These are phyloP conservation scores for Colletotrichum cereale DNA, from an alignment of 2,329 filamentous ascomycete species.

Conservation along the genomic window DNA sequence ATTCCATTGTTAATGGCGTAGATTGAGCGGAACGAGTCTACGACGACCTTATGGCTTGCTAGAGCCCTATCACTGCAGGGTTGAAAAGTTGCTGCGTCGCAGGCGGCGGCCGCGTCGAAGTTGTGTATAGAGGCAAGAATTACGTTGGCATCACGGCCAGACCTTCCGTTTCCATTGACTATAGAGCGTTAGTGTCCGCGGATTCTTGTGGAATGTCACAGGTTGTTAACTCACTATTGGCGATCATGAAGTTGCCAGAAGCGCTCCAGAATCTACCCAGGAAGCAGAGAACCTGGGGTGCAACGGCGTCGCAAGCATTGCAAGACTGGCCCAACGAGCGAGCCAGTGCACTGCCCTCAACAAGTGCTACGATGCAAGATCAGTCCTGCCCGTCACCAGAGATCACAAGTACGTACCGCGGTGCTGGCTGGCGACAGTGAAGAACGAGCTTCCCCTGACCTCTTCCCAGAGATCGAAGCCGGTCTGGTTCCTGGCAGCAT, in stretches of 20 bases:
- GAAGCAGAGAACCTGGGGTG: conserved; percentile 80
- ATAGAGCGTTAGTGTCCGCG: neutral
- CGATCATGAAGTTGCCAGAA: conserved; percentile 68
- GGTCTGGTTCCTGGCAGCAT: conserved; percentile 60
- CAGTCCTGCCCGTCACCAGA: neutral
- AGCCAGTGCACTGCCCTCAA: conserved; percentile 77
- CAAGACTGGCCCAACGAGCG: conserved; percentile 71
- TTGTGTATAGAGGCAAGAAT: conserved; percentile 75
- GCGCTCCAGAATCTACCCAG: conserved; percentile 79
- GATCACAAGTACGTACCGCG: conserved; percentile 62
- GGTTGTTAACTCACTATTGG: conserved; percentile 67
- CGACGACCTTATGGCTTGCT: conserved; percentile 81
- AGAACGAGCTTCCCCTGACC: conserved; percentile 81
- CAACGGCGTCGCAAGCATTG: conserved; percentile 71
- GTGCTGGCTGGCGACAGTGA: conserved; percentile 78
- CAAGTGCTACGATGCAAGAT: conserved; percentile 58
- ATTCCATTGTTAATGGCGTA: conserved; percentile 79
- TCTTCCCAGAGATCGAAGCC: conserved; percentile 89
- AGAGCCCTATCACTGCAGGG: conserved; percentile 79
- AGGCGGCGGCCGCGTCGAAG: conserved; percentile 76
- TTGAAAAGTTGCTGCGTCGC: conserved; percentile 80
- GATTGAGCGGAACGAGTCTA: conserved; percentile 79
- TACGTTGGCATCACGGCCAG: conserved; percentile 79
- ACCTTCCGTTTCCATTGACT: conserved; percentile 71
- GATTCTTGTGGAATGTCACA: neutral